Conservation (phyloP, 1,284 basidiomycete genomes). For the Ceratobasidium sp. region DNA sequence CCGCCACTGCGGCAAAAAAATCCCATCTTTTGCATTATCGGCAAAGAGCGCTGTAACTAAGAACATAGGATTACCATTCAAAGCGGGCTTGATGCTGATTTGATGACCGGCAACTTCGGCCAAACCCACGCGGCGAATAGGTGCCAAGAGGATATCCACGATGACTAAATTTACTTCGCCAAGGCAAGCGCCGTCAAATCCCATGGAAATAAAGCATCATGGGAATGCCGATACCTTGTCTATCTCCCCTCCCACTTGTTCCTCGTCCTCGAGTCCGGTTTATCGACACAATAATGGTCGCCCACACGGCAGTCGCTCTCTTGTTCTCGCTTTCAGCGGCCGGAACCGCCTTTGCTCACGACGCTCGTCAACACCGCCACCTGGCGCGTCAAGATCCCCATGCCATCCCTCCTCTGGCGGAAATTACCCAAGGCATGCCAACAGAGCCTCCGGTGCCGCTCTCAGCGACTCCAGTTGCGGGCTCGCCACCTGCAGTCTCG, state of each 20-base stretch:
- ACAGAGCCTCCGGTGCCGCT: constrained; percentile 38
- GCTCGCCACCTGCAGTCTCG: constrained; percentile 45
- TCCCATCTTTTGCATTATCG: constrained; percentile 59
- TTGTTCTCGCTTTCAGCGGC: background rate
- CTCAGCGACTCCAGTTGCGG: constrained; percentile 46
- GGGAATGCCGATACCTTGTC: too few relatives aligned
- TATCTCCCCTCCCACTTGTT: background rate
- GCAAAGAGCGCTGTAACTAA: too few relatives aligned
- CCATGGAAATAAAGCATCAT: background rate
- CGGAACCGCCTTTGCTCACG: constrained; percentile 10
- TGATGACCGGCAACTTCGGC: too few relatives aligned
- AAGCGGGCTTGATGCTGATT: background rate
- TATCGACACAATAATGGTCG: constrained; percentile 10
- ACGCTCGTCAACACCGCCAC: background rate
- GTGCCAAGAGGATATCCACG: constrained; percentile 11
- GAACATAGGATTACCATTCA: too few relatives aligned
- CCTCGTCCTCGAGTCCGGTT: background rate
- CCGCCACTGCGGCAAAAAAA: constrained; percentile 69
- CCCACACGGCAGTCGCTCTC: constrained; percentile 35
- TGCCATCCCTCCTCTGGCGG: constrained; percentile 26
- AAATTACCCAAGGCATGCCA: constrained; percentile 37
- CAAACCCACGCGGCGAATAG: background rate
- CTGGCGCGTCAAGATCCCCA: constrained; percentile 24
- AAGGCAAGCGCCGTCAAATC: constrained; percentile 7
- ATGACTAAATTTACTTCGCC: constrained; percentile 29